phyloP scores from a whole-genome alignment of 805 yeast species.

The Brettanomyces sp. region DNA sequence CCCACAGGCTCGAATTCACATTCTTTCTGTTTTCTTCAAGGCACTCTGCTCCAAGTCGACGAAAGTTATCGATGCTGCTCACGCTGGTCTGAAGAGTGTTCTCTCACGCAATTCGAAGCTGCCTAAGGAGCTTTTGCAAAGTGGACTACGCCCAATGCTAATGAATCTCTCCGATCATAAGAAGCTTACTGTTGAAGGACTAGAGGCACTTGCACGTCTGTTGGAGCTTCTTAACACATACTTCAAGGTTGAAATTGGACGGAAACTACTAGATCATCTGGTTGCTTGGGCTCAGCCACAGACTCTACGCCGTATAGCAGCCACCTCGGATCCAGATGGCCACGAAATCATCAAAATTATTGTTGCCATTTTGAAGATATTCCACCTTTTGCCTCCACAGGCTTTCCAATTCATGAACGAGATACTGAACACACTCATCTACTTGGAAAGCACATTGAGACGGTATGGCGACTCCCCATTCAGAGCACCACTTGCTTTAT shows the following conservation, averaged over 20 bases:
- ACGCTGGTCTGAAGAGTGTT: constrained; percentile 75
- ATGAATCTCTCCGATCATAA: constrained; percentile 93
- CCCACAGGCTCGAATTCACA: constrained; percentile 65
- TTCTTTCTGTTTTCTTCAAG: constrained; percentile 89
- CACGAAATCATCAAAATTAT: constrained; percentile 81
- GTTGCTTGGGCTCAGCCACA: constrained; percentile 93
- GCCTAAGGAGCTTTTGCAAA: constrained; percentile 92
- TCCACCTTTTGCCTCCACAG: constrained; percentile 83
- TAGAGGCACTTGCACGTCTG: constrained; percentile 83
- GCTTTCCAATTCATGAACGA: constrained; percentile 91
- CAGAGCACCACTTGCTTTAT: constrained; percentile 82
- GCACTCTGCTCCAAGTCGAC: constrained; percentile 79
- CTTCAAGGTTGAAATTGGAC: constrained; percentile 94
- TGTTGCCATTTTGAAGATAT: constrained; percentile 81
- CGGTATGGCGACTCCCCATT: constrained; percentile 84
- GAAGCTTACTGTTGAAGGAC: constrained; percentile 77
- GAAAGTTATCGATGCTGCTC: constrained; percentile 88
- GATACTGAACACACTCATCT: constrained; percentile 63
- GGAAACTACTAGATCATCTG: constrained; percentile 83
- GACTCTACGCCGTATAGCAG: constrained; percentile 64
- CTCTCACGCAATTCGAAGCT: constrained; percentile 77
- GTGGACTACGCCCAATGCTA: constrained; percentile 89
- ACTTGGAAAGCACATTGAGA: constrained; percentile 73
- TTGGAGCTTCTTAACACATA: constrained; percentile 82
- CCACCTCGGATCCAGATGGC: constrained; percentile 63